Conservation (phyloP, 208 protist genomes). For the Pavlovales sp. region DNA sequence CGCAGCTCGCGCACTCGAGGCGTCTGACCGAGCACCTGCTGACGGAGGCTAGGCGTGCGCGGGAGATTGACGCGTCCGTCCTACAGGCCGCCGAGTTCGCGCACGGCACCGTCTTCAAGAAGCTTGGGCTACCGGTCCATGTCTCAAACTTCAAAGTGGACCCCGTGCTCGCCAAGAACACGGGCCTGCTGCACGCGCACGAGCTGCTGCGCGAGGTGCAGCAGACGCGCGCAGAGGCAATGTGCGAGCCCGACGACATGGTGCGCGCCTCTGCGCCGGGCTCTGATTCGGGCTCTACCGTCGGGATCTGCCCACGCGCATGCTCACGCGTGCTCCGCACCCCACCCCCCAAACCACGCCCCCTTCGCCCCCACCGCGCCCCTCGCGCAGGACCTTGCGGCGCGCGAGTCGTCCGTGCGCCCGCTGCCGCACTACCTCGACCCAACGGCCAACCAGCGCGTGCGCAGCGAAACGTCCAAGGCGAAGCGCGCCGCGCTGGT, state of each 20-base stretch:
- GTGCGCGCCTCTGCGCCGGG: too few relatives aligned
- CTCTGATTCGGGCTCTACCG: too few relatives aligned
- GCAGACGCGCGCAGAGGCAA: not conserved
- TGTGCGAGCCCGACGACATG: not conserved
- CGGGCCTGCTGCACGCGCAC: slow-evolving; percentile 15
- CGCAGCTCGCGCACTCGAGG: not conserved
- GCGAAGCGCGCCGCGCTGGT: not conserved
- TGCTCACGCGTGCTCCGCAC: too few relatives aligned
- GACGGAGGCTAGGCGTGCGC: not conserved
- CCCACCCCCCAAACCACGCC: too few relatives aligned
- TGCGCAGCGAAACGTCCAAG: not conserved
- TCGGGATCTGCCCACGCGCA: too few relatives aligned
- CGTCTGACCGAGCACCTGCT: not conserved
- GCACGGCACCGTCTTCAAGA: not conserved
- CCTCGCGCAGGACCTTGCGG: not conserved
- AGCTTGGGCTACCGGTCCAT: not conserved
- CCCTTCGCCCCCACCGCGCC: too few relatives aligned
- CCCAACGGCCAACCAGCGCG: not conserved
- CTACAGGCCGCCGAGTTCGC: not conserved
- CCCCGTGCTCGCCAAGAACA: not conserved
- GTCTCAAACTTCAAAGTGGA: not conserved
- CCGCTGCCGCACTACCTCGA: not conserved
- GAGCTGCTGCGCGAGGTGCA: not conserved
- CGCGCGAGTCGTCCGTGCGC: not conserved
- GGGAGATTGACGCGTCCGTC: not conserved